Evolutionary conservation across 441 rosid species (phyloP), one percentile per base, ranked within the genome.

Genomic region (Macaranga tanarius): DNA sequence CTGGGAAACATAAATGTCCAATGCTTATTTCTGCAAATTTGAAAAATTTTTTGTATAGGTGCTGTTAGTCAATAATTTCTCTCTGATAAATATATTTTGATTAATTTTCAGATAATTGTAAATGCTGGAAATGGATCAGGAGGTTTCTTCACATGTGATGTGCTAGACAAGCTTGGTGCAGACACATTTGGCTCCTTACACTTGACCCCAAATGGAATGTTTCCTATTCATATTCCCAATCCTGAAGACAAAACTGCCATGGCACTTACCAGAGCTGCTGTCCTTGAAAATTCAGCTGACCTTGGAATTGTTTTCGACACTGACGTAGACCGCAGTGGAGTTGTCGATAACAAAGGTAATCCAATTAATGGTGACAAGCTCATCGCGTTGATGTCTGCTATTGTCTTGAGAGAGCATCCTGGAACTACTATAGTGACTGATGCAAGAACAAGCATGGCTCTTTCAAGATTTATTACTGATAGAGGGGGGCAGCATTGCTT

Each of bases 51-150:
- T 34, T 34, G 6, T 34, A 34, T 34, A 34, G 38, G 38, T 34
- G 38, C 4, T 3, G 6, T 34, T 7, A 34, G 38, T 52, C 40
- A 58, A 26, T 15, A 5, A 58, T 58, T 23, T 58, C n/a, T 5
- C 9, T 60, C 19, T 28, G 13, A 15, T 2, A 26, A 57, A 11
- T 28, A 15, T 4, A 0, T 13, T 2, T 17, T 15, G 58, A 68
- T 38, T 20, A 48, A 48, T 66, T 57, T 79, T 62, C 86, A 94
- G 97, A 89, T 94, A 78, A 87, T 90, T 42, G 97, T 92, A 7
- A 95, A 95, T 74, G 97, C 97, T 38, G 97, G 97, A 68, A 92
- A 94, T 64, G 97, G 99, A 26, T 92, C 97, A 54, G 94, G 97
- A 71, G 97, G 97, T 12, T 94, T 94, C 84, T 95, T 92, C 79